phyloP scores from a whole-genome alignment of 305 asterid species.

The Rubia peregrina region DNA sequence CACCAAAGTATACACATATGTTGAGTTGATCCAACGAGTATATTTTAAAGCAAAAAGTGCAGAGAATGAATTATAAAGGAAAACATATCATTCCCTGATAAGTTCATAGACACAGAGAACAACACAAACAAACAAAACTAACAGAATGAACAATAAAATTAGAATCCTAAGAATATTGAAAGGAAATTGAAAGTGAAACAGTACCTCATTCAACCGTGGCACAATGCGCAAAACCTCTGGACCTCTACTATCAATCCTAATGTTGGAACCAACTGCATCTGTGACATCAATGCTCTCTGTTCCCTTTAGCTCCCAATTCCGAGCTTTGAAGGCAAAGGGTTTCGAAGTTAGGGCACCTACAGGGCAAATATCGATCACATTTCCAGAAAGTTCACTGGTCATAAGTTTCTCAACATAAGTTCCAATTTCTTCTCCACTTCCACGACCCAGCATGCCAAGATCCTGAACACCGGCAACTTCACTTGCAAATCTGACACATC shows the following conservation, averaged over 20 bases:
- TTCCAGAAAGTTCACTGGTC: constrained; percentile 98
- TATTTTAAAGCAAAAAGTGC: neutral
- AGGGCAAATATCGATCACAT: constrained; percentile 96
- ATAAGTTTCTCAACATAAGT: constrained; percentile 91
- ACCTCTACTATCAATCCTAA: constrained; percentile 95
- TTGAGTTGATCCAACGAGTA: constrained; percentile 14
- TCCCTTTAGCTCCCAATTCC: constrained; percentile 97
- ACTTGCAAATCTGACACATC: constrained; percentile 95
- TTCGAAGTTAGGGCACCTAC: constrained; percentile 98
- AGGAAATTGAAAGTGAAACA: neutral
- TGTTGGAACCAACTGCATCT: constrained; percentile 98
- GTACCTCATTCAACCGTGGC: constrained; percentile 92
- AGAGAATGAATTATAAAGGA: neutral
- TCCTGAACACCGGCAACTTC: constrained; percentile 96
- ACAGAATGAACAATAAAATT: neutral
- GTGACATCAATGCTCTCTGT: constrained; percentile 97
- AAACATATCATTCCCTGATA: neutral
- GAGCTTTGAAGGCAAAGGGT: constrained; percentile 98
- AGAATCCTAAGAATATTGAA: neutral
- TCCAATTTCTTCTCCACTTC: constrained; percentile 99
- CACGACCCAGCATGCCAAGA: constrained; percentile 97
- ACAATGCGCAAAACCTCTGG: constrained; percentile 94
- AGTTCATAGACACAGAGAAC: neutral
- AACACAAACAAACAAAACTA: neutral
- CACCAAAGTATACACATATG: constrained; percentile 19